These are phyloP conservation scores for Xylariomycetidae sp. DNA, from an alignment of 2,329 filamentous ascomycete genomes.

Conservation along the genomic window DNA sequence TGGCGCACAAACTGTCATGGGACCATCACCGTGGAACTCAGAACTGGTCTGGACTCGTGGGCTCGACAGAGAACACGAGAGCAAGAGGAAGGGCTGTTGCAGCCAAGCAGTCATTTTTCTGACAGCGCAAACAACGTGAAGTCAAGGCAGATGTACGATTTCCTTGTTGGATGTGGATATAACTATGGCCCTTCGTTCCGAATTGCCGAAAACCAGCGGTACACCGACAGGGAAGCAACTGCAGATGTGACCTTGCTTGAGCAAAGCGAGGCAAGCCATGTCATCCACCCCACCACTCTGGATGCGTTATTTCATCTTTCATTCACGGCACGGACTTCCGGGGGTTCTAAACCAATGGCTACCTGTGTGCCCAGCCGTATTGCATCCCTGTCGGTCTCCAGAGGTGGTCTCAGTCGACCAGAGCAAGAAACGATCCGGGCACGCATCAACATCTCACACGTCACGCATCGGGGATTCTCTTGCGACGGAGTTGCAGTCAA, in stretches of 20 bases:
- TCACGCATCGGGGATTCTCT: constrained; percentile 2
- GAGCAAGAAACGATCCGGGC: not conserved
- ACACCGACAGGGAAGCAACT: not conserved
- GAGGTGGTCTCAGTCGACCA: constrained; percentile 1
- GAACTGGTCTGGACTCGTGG: constrained; percentile 2
- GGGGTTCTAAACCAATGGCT: constrained; percentile 6
- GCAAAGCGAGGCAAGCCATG: not conserved
- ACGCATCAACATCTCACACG: not conserved
- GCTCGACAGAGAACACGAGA: not conserved
- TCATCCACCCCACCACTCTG: constrained; percentile 10
- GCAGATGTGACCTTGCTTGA: constrained; percentile 2
- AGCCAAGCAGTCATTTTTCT: too few relatives aligned
- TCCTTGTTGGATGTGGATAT: too few relatives aligned
- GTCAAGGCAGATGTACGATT: too few relatives aligned
- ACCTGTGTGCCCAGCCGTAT: constrained; percentile 8
- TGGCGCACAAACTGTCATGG: constrained; percentile 8
- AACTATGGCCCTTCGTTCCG: too few relatives aligned
- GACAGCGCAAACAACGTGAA: too few relatives aligned
- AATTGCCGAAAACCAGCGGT: not conserved
- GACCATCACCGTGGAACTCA: constrained; percentile 3
- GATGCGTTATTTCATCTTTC: constrained; percentile 9
- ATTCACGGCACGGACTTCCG: constrained; percentile 6
- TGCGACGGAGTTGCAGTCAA: too few relatives aligned
- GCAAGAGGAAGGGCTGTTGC: not conserved
- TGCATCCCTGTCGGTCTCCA: constrained; percentile 8